A percentile compares a stretch with the other conserved stretches of the same genome.
phyloP scores from a whole-genome alignment of 2,329 filamentous ascomycete genomes.

The Xylaria sp. region DNA sequence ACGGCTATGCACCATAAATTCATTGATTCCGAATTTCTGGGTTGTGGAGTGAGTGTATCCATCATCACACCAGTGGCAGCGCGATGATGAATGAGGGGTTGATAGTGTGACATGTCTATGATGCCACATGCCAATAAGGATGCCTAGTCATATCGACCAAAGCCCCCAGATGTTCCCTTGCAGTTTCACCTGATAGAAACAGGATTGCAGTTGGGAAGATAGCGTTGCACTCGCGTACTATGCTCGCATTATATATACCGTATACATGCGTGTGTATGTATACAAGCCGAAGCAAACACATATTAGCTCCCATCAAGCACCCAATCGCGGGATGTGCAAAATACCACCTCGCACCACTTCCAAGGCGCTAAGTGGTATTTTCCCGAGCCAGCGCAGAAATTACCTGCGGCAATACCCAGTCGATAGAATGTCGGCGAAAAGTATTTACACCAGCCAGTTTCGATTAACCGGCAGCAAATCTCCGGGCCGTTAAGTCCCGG shows the following conservation, averaged over 20 bases:
- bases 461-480: slow-evolving; percentile 13
- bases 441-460: not conserved
- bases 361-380: not conserved
- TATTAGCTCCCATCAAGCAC: not conserved
- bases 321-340: not conserved
- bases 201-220: not conserved
- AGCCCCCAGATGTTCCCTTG: not conserved
- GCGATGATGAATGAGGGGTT: too few species aligned
- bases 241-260: not conserved
- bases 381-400: not conserved
- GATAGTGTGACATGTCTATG: too few species aligned
- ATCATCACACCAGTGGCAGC: too few species aligned
- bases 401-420: not conserved
- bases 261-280: not conserved
- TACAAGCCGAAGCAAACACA: not conserved
- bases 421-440: not conserved
- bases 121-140: too few species aligned
- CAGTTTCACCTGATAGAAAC: not conserved
- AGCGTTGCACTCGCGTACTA: not conserved
- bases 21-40: too few species aligned
- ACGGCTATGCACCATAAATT: too few species aligned
- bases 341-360: not conserved
- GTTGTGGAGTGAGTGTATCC: too few species aligned
- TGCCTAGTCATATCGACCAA: too few species aligned
- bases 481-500: not conserved